Percentiles rank a stretch among this genome's conserved stretches.
These are phyloP conservation scores for Antrodiella citrinella DNA, from an alignment of 768 basidiomycete genomes.

Conservation along the genomic window DNA sequence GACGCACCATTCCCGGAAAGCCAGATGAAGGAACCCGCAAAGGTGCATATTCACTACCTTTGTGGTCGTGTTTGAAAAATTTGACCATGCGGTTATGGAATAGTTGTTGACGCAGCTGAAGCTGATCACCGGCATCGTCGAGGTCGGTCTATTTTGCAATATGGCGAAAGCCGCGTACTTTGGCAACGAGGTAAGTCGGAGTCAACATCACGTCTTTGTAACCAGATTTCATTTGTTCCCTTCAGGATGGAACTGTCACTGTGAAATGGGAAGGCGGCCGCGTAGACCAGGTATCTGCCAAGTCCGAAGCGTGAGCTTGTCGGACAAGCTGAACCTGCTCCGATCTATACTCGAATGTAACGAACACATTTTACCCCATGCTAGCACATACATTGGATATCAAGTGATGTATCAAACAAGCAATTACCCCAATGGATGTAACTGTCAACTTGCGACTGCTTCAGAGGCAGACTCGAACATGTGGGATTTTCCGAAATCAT, in stretches of 20 bases:
- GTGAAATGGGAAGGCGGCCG: constrained; percentile 48
- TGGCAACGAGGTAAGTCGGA: constrained; percentile 59
- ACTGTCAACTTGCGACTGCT: too few species aligned
- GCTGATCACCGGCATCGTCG: constrained; percentile 96
- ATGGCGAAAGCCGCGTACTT: constrained; percentile 97
- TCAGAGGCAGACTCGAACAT: too few species aligned
- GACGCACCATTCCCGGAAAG: constrained; percentile 84
- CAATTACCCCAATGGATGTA: too few species aligned
- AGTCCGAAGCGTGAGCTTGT: too few species aligned
- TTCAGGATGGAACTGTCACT: constrained; percentile 64
- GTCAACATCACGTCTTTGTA: not conserved
- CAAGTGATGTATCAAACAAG: too few species aligned
- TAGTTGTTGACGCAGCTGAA: constrained; percentile 79
- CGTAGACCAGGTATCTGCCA: constrained; percentile 26
- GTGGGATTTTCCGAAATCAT: too few species aligned
- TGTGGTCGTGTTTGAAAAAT: not conserved
- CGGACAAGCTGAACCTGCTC: too few species aligned
- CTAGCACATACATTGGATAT: too few species aligned
- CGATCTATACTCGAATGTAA: too few species aligned
- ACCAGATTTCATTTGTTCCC: not conserved
- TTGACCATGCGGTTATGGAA: not conserved
- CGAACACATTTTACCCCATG: too few species aligned
- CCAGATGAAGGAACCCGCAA: constrained; percentile 56
- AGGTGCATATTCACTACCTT: constrained; percentile 35
- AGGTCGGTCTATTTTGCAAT: constrained; percentile 93